Conservation (phyloP, 345 rosid species). For the Citrus glauca region DNA sequence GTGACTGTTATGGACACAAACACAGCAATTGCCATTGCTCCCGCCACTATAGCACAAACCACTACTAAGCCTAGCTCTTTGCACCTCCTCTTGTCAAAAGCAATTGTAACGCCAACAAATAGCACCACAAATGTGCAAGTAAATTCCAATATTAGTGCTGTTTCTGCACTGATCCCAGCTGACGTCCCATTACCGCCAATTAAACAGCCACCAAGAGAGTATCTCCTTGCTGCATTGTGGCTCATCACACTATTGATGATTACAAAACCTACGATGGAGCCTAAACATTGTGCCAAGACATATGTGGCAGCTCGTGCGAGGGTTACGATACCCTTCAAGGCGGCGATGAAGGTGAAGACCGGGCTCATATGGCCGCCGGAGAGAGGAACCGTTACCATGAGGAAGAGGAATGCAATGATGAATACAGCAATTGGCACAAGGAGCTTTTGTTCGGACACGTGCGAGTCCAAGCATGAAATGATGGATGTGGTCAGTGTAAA, state of each 20-base stretch:
- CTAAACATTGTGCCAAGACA: slow-evolving; percentile 42
- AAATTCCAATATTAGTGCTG: slow-evolving; percentile 35
- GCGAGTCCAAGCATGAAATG: slow-evolving; percentile 30
- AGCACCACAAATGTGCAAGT: slow-evolving; percentile 41
- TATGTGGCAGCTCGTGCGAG: slow-evolving; percentile 35
- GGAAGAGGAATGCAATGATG: slow-evolving; percentile 25
- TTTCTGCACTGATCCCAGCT: slow-evolving; percentile 13
- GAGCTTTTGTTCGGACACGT: slow-evolving; percentile 27
- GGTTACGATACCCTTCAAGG: slow-evolving; percentile 34
- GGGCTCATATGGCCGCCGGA: slow-evolving; percentile 55
- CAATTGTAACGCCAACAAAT: slow-evolving; percentile 37
- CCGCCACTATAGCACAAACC: slow-evolving; percentile 32
- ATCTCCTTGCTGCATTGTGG: slow-evolving; percentile 22
- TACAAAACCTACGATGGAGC: slow-evolving; percentile 28
- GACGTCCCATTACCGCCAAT: slow-evolving; percentile 17
- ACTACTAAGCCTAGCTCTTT: slow-evolving; percentile 29
- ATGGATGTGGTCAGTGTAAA: slow-evolving; percentile 37
- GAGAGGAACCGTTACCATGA: slow-evolving; percentile 38
- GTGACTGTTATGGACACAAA: slow-evolving; percentile 41
- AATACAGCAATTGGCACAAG: slow-evolving; percentile 36
- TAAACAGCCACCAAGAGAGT: slow-evolving; percentile 49
- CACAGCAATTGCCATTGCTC: slow-evolving; percentile 23
- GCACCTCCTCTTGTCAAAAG: slow-evolving; percentile 34
- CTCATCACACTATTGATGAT: slow-evolving; percentile 28
- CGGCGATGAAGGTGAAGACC: slow-evolving; percentile 33